A percentile compares a stretch with the other conserved stretches of the same genome.
phyloP scores from a whole-genome alignment of 2,329 filamentous ascomycete species.

The Didymella glomerata region DNA sequence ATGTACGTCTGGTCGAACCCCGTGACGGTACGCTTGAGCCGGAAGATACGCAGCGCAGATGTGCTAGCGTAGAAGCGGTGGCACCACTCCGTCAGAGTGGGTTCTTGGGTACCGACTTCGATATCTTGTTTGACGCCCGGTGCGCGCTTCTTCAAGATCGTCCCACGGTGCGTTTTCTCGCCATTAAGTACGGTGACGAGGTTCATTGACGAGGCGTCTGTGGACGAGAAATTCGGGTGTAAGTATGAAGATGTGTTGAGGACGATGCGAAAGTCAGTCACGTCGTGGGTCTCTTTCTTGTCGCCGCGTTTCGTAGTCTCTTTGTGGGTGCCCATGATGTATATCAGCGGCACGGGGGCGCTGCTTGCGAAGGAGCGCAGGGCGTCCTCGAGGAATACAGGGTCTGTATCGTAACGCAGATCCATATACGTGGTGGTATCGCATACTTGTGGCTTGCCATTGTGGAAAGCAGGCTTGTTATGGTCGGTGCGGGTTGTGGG shows the following conservation, averaged over 20 bases:
- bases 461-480: slow-evolving; percentile 31
- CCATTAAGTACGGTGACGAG: slow-evolving; percentile 62
- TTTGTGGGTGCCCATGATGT: slow-evolving; percentile 50
- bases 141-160: slow-evolving; percentile 63
- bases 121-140: slow-evolving; percentile 57
- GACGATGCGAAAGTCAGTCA: slow-evolving; percentile 52
- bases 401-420: slow-evolving; percentile 44
- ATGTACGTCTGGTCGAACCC: slow-evolving; percentile 69
- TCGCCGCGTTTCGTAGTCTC: slow-evolving; percentile 47
- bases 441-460: slow-evolving; percentile 40
- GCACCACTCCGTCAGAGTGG: slow-evolving; percentile 69
- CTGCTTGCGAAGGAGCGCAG: slow-evolving; percentile 38
- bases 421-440: slow-evolving; percentile 43
- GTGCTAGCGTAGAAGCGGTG: slow-evolving; percentile 69
- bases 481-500: slow-evolving; percentile 42
- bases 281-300: slow-evolving; percentile 46
- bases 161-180: slow-evolving; percentile 71
- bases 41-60: slow-evolving; percentile 64
- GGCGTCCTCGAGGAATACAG: slow-evolving; percentile 41
- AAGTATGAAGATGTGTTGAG: slow-evolving; percentile 47
- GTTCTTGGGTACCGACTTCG: slow-evolving; percentile 54
- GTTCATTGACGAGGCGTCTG: slow-evolving; percentile 36
- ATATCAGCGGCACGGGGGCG: slow-evolving; percentile 47
- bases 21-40: slow-evolving; percentile 56
- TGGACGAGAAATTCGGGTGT: slow-evolving; percentile 27